These are phyloP conservation scores for Gastrolobium villosum DNA, from an alignment of 306 rosid species.

Conservation along the genomic window DNA sequence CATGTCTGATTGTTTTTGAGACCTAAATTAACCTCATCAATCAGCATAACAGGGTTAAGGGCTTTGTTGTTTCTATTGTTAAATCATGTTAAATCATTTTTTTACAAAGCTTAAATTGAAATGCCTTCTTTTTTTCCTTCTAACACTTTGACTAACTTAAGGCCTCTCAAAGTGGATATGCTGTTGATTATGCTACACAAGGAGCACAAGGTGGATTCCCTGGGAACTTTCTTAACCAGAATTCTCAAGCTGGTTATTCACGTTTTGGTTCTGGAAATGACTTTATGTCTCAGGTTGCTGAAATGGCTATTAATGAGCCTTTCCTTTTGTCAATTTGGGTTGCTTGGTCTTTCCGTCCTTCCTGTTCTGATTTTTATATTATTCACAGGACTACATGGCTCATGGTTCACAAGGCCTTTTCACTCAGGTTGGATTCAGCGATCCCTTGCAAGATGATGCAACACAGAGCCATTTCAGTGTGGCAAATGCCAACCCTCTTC, in stretches of 20 bases:
- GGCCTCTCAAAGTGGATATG: conserved; percentile 98
- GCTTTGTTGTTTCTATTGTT: conserved; percentile 4
- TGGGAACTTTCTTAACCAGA: conserved; percentile 92
- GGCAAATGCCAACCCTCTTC: conserved; percentile 85
- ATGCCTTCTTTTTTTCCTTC: conserved; percentile 3
- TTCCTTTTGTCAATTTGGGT: neutral
- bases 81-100: neutral
- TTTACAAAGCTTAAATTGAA: no score
- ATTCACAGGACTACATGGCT: conserved; percentile 86
- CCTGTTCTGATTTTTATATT: conserved; percentile 26
- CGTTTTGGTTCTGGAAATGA: conserved; percentile 97
- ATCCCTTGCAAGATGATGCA: conserved; percentile 92
- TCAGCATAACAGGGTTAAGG: conserved; percentile 3
- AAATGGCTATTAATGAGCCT: neutral
- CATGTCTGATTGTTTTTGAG: conserved; percentile 6
- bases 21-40: neutral
- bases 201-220: conserved; percentile 97
- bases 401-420: conserved; percentile 96
- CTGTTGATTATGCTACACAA: conserved; percentile 92
- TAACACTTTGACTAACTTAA: conserved; percentile 45
- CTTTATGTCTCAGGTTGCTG: conserved; percentile 94
- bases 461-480: conserved; percentile 84
- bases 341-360: neutral
- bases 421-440: conserved; percentile 92
- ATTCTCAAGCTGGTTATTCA: conserved; percentile 94